Evolutionary conservation across 768 basidiomycete species (phyloP).

Genomic region (Cystofilobasidium macerans): DNA sequence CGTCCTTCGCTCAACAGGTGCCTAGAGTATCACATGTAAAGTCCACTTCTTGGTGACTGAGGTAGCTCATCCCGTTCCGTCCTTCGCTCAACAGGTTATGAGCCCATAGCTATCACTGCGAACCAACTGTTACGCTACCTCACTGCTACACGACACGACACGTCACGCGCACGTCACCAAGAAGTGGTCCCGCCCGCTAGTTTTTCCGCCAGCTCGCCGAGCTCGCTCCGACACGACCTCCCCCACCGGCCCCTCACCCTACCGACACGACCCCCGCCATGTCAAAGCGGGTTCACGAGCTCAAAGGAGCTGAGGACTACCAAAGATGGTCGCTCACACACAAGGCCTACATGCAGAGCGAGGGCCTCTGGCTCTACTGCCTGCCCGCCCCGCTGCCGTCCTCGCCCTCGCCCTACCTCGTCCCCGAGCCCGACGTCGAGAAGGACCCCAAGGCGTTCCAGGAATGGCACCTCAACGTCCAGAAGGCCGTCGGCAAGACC

Average conservation of each 20-base stretch:
- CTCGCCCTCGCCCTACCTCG: neutral
- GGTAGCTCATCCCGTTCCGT: neutral
- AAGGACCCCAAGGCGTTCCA: neutral
- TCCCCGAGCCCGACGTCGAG: neutral
- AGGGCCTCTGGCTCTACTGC: constrained; percentile 2
- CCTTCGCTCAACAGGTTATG: neutral
- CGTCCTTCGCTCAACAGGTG: too few species aligned
- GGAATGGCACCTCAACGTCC: constrained; percentile 1
- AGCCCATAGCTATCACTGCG: neutral
- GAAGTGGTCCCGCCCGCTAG: too few species aligned
- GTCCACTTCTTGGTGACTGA: neutral
- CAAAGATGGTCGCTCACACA: neutral
- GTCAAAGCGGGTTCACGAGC: neutral
- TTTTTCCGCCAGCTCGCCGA: neutral
- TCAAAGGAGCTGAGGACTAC: neutral
- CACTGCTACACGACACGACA: neutral
- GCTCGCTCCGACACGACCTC: neutral
- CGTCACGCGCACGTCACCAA: neutral
- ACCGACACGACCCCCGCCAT: neutral
- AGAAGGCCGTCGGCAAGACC: constrained; percentile 3
- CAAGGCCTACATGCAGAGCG: constrained; percentile 3
- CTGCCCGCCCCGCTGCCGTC: neutral
- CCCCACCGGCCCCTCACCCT: neutral
- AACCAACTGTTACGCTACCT: neutral
- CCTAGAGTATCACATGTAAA: too few species aligned